Base-by-base conservation (phyloP, 768 basidiomycete species). In the Russula lepida region DNA sequence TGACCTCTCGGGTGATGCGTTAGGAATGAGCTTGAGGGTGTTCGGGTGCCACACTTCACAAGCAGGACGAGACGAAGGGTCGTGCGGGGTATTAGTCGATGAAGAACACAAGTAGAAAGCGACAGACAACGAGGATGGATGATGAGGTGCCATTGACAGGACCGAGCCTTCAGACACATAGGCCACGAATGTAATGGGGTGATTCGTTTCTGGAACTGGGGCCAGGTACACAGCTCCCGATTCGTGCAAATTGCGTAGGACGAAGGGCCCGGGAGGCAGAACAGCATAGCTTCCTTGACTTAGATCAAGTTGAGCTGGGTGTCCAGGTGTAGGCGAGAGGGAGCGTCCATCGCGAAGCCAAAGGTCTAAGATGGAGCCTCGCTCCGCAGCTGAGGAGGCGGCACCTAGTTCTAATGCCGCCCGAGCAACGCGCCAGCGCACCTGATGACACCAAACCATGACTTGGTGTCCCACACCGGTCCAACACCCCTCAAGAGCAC, bases 401-500 rank as follows among this genome's bases (percentile, higher is more conserved):
- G 64, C 69, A 2, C 80, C 80, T 12, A 89, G 74, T 67, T 92
- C 89, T 6, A 98, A 74, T 27, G 85, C 85, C 21, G 85, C 83
- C 55, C 90, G 79, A 17, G 94, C 94, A 35, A 95, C 77, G 25
- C 85, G 82, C 88, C 88, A 92, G 43, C 97, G 86, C 11, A 98
- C 86, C 73, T 99, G 97, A 72, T 98, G 92, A 70, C 97, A 98
- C 97, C 97, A 99, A 4, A 98, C 92, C 83, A 98, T 95, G 62
- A 91, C 95, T 44, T 85, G 85, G 71, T 99, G 97, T 27, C 95
- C 95, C 5, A 98, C 90, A 2, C 92, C 92, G 2, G 95, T 92
- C 90, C 94, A 95, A 2, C 86, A 82, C n/a, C 92, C 91, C 51
- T 95, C 89, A 27, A 98, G 75, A 1, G 85, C 87, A 33, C 89